These are phyloP conservation scores for Pythium brachiatum DNA, from an alignment of 352 stramenopile genomes.

Conservation along the genomic window DNA sequence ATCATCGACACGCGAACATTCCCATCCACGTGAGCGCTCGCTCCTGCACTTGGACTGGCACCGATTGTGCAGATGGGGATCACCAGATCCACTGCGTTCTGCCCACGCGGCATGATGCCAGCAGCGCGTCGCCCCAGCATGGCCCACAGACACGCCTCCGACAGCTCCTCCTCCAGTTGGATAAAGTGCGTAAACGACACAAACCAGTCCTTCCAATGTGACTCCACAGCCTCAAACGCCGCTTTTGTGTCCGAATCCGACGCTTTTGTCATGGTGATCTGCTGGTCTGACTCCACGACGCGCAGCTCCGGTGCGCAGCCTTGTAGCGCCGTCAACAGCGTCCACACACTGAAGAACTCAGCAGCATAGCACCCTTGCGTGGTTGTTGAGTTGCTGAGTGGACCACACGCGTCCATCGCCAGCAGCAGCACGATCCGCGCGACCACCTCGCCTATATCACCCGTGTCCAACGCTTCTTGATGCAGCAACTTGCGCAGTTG, in stretches of 20 bases:
- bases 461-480: conserved; percentile 11
- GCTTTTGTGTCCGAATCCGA: background rate
- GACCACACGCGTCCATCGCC: conserved; percentile 8
- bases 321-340: conserved; percentile 2
- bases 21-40: too few species aligned
- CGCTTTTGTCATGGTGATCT: background rate
- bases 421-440: conserved; percentile 13
- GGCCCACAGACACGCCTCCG: conserved; percentile 24
- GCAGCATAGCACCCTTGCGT: background rate
- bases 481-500: conserved; percentile 1
- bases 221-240: background rate
- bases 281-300: background rate
- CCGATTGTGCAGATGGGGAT: conserved; percentile 18
- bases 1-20: conserved; percentile 5
- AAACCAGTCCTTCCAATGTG: background rate
- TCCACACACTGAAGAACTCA: conserved; percentile 15
- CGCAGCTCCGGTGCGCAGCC: background rate
- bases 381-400: background rate
- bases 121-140: conserved; percentile 25
- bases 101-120: conserved; percentile 16
- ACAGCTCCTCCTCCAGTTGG: conserved; percentile 18
- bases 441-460: background rate
- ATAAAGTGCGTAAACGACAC: conserved; percentile 32
- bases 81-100: conserved; percentile 14
- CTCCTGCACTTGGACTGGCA: background rate